Base-by-base conservation (phyloP, 1,284 basidiomycete species). In the Exsudoporus floridanus region DNA sequence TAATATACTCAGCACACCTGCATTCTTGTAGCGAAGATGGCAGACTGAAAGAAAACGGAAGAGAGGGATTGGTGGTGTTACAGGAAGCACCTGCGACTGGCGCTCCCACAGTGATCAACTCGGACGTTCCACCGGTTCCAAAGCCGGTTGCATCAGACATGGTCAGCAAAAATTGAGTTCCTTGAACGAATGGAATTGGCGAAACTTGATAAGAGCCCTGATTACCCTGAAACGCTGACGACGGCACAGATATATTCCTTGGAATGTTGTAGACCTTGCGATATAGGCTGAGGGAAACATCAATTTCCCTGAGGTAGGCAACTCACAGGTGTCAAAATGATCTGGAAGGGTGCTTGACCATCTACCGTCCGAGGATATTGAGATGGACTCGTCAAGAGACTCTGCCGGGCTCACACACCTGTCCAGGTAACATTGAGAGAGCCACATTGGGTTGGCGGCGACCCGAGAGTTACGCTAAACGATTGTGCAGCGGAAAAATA, bases 121-220 rank as follows among this genome's bases (percentile, higher is more conserved):
- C 55, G 2, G 83, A 80, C 7, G 76, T 75, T 18, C 86, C 88
- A 7, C 88, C 87, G 9, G 81, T 73, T 39, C 73, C 85, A 63
- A 84, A 87, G 0, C 86, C 86, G 41, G 78, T 79, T 18, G 80
- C 73, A 64, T 91, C 89, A 21, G 84, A 88, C 85, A 91, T 86
- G 35, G 80, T 77, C 19, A 85, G 58, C 12, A 90, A 50, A 49
- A 89, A 74, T 49, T 72, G 63, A 12, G 74, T 60, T 25, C 62
- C 67, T 19, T 74, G 60, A 4, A 66, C 19, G 41, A 84, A 70
- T 1, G 74, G 70, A 10, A 89, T 59, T 51, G 74, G 74, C 0
- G 70, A 61, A 12, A 78, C 68, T 18, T 74, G 70, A 60, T 77
- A 88, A 0, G 77, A 75, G 40, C 85, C 85, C 58, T 77, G 60